phyloP scores from a whole-genome alignment of 2,329 filamentous ascomycete genomes.

The Fusarium nurragi region DNA sequence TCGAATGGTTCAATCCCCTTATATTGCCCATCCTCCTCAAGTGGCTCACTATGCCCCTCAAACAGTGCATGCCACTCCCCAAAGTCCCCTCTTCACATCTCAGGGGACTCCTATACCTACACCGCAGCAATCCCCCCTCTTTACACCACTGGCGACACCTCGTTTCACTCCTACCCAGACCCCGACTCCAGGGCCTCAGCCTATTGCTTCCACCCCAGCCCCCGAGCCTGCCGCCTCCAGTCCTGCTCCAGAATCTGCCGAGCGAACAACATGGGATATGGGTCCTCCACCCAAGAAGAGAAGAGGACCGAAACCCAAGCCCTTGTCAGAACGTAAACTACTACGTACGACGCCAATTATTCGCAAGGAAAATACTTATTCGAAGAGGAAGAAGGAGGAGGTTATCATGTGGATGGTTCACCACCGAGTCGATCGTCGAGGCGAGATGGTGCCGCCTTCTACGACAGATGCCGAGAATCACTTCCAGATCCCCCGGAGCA shows the following conservation, averaged over 20 bases:
- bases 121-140: neutral
- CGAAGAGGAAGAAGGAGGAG: conserved; percentile 20
- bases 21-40: neutral
- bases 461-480: conserved; percentile 9
- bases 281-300: conserved; percentile 9
- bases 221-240: neutral
- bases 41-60: neutral
- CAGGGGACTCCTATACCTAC: neutral
- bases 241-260: neutral
- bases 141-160: conserved; percentile 2
- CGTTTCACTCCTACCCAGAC: neutral
- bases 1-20: neutral
- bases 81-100: neutral
- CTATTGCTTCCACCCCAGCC: neutral
- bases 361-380: conserved; percentile 18
- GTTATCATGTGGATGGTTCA: conserved; percentile 18
- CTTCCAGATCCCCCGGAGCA: conserved; percentile 21
- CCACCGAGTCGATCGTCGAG: neutral
- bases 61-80: neutral
- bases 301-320: conserved; percentile 23
- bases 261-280: neutral
- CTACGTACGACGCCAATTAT: conserved; percentile 7
- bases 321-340: conserved; percentile 10
- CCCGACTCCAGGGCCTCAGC: neutral
- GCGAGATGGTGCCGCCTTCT: conserved; percentile 11